A percentile compares a stretch with the other conserved stretches of the same genome.
Evolutionary conservation across 768 basidiomycete genomes (phyloP).

Genomic region (Pulveroboletus sp.): DNA sequence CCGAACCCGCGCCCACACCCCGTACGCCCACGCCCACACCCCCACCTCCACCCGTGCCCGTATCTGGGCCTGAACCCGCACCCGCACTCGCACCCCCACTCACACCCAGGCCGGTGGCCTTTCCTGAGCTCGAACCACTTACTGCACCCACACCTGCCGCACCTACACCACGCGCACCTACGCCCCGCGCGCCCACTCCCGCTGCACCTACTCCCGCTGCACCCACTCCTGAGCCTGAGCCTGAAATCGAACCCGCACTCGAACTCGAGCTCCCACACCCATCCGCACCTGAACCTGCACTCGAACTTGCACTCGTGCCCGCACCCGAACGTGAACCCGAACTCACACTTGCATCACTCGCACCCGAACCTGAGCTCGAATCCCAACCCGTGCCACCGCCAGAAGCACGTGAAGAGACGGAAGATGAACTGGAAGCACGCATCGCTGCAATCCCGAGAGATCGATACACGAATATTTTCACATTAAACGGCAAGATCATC

Average conservation of each 20-base stretch:
- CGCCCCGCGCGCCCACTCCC: too few relatives aligned
- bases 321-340: background rate
- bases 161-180: background rate
- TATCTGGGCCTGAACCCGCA: background rate
- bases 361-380: background rate
- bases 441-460: conserved; percentile 27
- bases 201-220: background rate
- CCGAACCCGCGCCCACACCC: background rate
- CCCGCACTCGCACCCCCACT: background rate
- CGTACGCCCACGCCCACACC: background rate
- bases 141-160: background rate
- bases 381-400: background rate
- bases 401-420: conserved; percentile 7
- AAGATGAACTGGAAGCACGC: conserved; percentile 24
- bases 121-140: too few relatives aligned
- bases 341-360: background rate
- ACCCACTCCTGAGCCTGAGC: background rate
- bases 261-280: background rate
- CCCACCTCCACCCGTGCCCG: background rate
- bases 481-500: conserved; percentile 51
- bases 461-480: conserved; percentile 28
- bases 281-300: background rate
- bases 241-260: background rate
- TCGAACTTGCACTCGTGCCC: background rate
- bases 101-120: too few relatives aligned